Percentiles rank a stretch among this genome's conserved stretches.
Conservation (phyloP, 495 filamentous ascomycete species). For the Penicillium herquei region DNA sequence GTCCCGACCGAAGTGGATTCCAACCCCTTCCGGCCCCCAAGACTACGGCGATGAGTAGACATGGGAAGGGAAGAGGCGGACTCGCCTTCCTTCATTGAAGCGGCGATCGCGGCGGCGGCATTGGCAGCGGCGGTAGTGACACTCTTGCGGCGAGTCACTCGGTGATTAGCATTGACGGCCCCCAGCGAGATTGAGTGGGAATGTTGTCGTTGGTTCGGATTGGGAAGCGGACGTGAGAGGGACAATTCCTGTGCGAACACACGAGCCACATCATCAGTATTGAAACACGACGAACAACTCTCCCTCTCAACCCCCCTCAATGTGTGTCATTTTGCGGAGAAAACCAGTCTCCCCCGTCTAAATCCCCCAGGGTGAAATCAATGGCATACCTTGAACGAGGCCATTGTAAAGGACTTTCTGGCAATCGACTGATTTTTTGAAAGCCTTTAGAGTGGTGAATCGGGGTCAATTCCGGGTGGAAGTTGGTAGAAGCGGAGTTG, state of each 20-base stretch:
- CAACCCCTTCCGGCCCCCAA: conserved; percentile 46
- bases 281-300: background rate
- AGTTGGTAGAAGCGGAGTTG: conserved; percentile 23
- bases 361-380: background rate
- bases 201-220: conserved; percentile 65
- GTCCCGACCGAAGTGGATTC: conserved; percentile 44
- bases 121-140: conserved; percentile 75
- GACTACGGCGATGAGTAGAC: conserved; percentile 43
- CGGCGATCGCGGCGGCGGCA: conserved; percentile 71
- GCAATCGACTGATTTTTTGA: conserved; percentile 31
- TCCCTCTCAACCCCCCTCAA: background rate
- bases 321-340: background rate
- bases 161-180: conserved; percentile 75
- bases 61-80: conserved; percentile 41
- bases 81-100: conserved; percentile 64
- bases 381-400: conserved; percentile 46
- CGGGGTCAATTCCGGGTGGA: conserved; percentile 27
- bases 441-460: conserved; percentile 25
- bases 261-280: conserved; percentile 21
- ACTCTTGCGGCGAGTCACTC: conserved; percentile 91
- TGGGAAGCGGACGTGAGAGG: conserved; percentile 44
- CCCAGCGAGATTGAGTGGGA: conserved; percentile 80
- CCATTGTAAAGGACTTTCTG: conserved; percentile 39
- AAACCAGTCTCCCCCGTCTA: background rate
- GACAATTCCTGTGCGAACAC: conserved; percentile 40